phyloP scores from a whole-genome alignment of 768 basidiomycete genomes.

The Rickenella mellea region DNA sequence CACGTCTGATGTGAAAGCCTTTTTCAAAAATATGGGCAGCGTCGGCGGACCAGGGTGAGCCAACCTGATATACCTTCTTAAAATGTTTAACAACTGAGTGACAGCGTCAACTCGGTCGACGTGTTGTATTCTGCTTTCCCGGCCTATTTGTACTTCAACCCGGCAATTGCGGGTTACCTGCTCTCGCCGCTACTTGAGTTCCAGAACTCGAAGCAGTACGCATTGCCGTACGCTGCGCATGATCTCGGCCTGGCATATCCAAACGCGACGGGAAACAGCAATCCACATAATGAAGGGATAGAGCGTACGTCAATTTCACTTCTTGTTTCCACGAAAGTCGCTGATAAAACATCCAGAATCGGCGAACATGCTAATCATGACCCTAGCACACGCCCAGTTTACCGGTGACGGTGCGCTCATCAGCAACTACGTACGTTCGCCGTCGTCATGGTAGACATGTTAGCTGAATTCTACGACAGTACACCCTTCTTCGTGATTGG shows the following conservation, averaged over 20 bases:
- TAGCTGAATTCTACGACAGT: slow-evolving; percentile 8
- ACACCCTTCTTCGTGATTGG: slow-evolving; percentile 14
- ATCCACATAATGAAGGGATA: background rate
- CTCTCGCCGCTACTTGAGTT: slow-evolving; percentile 19
- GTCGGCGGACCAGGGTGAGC: slow-evolving; percentile 45
- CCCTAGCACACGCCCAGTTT: background rate
- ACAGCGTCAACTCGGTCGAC: slow-evolving; percentile 23
- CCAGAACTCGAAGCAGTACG: slow-evolving; percentile 11
- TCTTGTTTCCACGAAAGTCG: no score
- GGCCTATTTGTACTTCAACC: slow-evolving; percentile 20
- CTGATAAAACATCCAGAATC: slow-evolving; percentile 8
- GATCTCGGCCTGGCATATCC: slow-evolving; percentile 14
- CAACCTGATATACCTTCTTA: slow-evolving; percentile 1
- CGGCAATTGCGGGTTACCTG: slow-evolving; percentile 15
- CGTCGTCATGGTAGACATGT: background rate
- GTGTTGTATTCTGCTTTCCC: slow-evolving; percentile 21
- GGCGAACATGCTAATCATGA: background rate
- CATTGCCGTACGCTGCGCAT: slow-evolving; percentile 14
- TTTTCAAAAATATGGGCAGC: slow-evolving; percentile 53
- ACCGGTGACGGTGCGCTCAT: background rate
- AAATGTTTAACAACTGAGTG: no score
- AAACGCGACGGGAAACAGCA: background rate
- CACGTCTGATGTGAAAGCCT: slow-evolving; percentile 38
- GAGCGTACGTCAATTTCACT: background rate
- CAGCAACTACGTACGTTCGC: background rate